Conservation (phyloP, 371 early-diverging fungal genomes). For the Mortierella sp. region DNA sequence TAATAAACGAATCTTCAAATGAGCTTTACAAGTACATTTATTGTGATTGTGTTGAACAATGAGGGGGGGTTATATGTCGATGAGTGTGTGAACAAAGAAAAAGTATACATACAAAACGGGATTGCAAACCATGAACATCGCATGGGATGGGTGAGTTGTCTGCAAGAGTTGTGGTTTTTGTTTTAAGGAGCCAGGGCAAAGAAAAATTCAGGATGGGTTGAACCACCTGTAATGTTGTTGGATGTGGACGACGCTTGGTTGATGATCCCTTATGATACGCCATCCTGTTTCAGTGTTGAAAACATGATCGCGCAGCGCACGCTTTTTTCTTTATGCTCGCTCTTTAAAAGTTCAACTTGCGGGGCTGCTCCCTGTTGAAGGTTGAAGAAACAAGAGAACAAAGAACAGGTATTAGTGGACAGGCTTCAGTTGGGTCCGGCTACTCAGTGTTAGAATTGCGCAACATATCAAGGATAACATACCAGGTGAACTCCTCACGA, state of each 20-base stretch:
- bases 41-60: conserved; percentile 57
- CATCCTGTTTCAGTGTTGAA: conserved; percentile 32
- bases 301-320: conserved; percentile 1
- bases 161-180: conserved; percentile 2
- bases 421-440: too few species aligned
- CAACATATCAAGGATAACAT: not conserved
- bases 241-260: conserved; percentile 7
- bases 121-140: conserved; percentile 13
- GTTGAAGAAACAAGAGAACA: conserved; percentile 75
- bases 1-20: too few species aligned
- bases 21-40: conserved; percentile 50
- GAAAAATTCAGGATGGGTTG: conserved; percentile 43
- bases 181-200: conserved; percentile 3
- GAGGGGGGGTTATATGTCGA: conserved; percentile 24
- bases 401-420: not conserved
- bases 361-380: conserved; percentile 98
- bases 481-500: conserved; percentile 93
- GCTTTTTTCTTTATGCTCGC: conserved; percentile 35
- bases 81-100: conserved; percentile 27
- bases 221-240: conserved; percentile 46
- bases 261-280: conserved; percentile 20
- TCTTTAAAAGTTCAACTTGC: conserved; percentile 82
- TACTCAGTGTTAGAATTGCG: not conserved
- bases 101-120: conserved; percentile 38
- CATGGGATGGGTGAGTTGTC: too few species aligned